Percentiles rank a stretch among this genome's conserved stretches.
These are phyloP conservation scores for Rasamsonia emersonii DNA, from an alignment of 2,329 filamentous ascomycete genomes.

Conservation along the genomic window DNA sequence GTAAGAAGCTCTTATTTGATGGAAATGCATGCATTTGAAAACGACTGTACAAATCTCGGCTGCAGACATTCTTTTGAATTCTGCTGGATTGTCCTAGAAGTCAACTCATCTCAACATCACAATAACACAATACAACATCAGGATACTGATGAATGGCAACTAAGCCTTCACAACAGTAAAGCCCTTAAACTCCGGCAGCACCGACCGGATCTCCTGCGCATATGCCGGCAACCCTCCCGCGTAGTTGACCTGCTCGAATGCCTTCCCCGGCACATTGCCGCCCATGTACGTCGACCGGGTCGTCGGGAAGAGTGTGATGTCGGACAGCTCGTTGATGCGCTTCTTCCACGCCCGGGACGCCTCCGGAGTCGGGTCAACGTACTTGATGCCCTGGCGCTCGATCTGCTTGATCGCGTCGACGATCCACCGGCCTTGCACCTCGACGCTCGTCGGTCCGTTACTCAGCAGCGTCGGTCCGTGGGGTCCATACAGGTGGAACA, in stretches of 20 bases:
- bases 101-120: too few species aligned
- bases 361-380: constrained; percentile 43
- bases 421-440: constrained; percentile 51
- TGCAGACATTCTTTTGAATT: too few species aligned
- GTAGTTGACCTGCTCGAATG: constrained; percentile 45
- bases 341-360: constrained; percentile 44
- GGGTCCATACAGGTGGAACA: constrained; percentile 47
- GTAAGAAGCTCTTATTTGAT: too few species aligned
- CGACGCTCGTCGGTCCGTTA: constrained; percentile 47
- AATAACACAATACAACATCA: too few species aligned
- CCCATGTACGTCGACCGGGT: constrained; percentile 49
- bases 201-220: constrained; percentile 12
- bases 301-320: constrained; percentile 42
- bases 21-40: too few species aligned
- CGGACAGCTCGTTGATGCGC: constrained; percentile 36
- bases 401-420: constrained; percentile 44
- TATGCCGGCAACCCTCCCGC: constrained; percentile 18
- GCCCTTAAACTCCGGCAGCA: constrained; percentile 11
- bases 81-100: too few species aligned
- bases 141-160: too few species aligned
- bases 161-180: constrained; percentile 14
- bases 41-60: too few species aligned
- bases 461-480: constrained; percentile 49
- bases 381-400: constrained; percentile 37
- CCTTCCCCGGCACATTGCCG: constrained; percentile 47